A percentile compares a stretch with the other conserved stretches of the same genome.
Conservation (phyloP, 148 eudicot species). For the Arctostaphylos glauca region DNA sequence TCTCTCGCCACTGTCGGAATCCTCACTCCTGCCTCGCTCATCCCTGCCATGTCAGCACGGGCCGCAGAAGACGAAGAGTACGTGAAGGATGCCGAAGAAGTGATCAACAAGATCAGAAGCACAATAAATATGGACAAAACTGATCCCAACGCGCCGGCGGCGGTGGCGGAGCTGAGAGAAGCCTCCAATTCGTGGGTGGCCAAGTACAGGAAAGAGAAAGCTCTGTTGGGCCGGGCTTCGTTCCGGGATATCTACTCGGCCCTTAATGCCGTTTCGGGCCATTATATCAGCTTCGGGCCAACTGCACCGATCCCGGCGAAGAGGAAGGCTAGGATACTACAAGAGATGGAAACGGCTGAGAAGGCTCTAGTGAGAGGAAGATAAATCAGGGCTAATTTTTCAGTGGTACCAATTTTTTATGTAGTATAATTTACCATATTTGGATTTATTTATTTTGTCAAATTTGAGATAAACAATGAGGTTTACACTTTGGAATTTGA, state of each 20-base stretch:
- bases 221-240: conserved; percentile 66
- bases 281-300: conserved; percentile 87
- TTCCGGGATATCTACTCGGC: conserved; percentile 95
- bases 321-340: conserved; percentile 78
- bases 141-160: conserved; percentile 72
- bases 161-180: conserved; percentile 74
- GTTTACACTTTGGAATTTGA: not conserved
- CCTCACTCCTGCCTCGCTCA: conserved; percentile 24
- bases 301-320: conserved; percentile 84
- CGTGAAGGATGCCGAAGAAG: conserved; percentile 74
- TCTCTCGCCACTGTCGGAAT: conserved; percentile 32
- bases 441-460: not conserved
- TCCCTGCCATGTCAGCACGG: conserved; percentile 28
- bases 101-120: conserved; percentile 70
- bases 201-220: conserved; percentile 84
- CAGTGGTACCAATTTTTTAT: not conserved
- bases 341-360: conserved; percentile 91
- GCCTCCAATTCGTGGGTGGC: conserved; percentile 93
- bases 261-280: conserved; percentile 92
- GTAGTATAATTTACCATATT: not conserved
- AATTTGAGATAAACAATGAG: not conserved
- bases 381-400: conserved; percentile 22
- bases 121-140: conserved; percentile 59
- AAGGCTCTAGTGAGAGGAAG: conserved; percentile 83
- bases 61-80: conserved; percentile 77